Evolutionary conservation across 176 grass and related monocot genomes (phyloP), one percentile per base, ranked within the genome.

Genomic region (Oryza rufipogon): DNA sequence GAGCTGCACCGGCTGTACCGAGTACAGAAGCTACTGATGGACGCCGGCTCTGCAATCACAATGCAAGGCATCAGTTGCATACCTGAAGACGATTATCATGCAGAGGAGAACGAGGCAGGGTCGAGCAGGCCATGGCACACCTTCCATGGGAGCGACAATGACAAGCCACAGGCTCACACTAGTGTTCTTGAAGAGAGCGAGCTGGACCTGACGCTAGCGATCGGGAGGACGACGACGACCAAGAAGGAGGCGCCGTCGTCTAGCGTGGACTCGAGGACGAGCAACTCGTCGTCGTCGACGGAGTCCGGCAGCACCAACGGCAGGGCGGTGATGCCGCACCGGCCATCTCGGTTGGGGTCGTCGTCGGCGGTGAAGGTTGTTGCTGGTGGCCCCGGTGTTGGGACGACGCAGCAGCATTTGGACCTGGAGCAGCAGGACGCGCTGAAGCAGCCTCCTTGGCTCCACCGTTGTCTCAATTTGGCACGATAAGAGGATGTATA

Each of bases 1-100:
- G 91, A 92, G 19, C 78, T 92, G 66, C 91, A 92, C 44, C 84
- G 87, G 51, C 58, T 92, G 67, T 90, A 92, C 77, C 84, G 47
- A 65, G 74, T 87, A 28, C 87, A 92, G 77, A 80, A 75, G 63
- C 72, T 78, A 2, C 67, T 87, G 72, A 90, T 87, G 91, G 42
- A 36, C 28, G 52, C 52, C 5, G 77, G 61, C 33, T 46, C 51
- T n/a, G 33, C 70, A 17, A 82, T 36, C 36, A n/a, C 60, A 64
- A 56, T 70, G 56, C 72, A 20, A 17, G 12, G 3, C 9, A 3
- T 36, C 42, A 56, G 63, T 30, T 72, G 16, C 74, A n/a, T 60
- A 4, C 79, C 41, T 14, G 81, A 88, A 17, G 76, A 84, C 9
- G 68, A 82, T 34, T 52, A 73, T 11, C 74, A 64, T 9, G n/a